Base-by-base conservation (phyloP, 1,284 basidiomycete genomes). In the Irpex rosettiformis region DNA sequence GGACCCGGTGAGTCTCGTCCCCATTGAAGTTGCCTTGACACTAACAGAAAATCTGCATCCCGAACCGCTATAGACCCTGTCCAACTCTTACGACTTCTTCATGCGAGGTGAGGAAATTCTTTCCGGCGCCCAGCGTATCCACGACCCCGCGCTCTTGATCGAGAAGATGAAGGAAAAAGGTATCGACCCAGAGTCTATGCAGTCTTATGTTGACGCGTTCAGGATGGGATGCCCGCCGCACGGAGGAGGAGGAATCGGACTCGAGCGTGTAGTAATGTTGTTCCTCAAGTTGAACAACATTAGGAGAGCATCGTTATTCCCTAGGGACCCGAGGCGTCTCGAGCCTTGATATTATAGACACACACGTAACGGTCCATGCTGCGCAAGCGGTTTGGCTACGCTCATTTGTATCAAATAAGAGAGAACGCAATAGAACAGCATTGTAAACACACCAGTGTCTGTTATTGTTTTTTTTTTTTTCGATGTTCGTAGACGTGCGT, bases 21-120 rank as follows among this genome's bases (percentile, higher is more conserved):
- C 66, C 37, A 58, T 60, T 43, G 55, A 47, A 45, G 55, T 56
- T 49, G 52, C 43, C 24, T 22, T 43, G 25, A 28, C 11, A 29
- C 55, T 55, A 43, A 30, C 16, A n/a, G 33, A n/a, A n/a, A n/a
- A n/a, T n/a, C 58, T 52, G 43, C 40, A 33, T 37, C 21, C 54
- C 30, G 5, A 29, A 42, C 33, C 37, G n/a, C 66, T 11, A 40
- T 40, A 94, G 87, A 86, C 85, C 16, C 82, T 98, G 57, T 97
- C 96, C 58, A 98, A 99, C 78, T 98, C 96, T 48, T 99, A 99
- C 75, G 96, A 99, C 77, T 98, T 99, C 76, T 98, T 99, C 84
- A 98, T 99, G 94, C 88, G 96, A 43, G 96, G 96, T 11, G 95
- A 99, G 75, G 96, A 99, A 75, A 98, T 99, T 68, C 80, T 99